Evolutionary conservation across 371 early-diverging fungal species (phyloP), one percentile per base, ranked within the genome.

Genomic region (Mortierella sp.): DNA sequence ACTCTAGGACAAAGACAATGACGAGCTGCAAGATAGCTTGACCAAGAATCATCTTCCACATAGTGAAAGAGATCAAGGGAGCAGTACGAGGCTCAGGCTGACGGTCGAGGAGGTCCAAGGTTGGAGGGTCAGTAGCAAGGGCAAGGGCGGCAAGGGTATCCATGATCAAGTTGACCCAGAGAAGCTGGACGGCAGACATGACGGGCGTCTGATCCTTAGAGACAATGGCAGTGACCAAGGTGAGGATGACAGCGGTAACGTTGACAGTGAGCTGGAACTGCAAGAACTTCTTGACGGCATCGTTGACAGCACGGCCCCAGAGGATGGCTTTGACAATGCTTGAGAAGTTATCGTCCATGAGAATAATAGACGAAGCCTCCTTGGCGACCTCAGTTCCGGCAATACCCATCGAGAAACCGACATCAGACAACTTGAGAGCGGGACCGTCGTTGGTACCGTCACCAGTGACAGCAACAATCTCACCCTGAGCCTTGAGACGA

Each of bases 121-220:
- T 92, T 11, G 95, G 95, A 8, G 91, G 88, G 75, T 95, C 95
- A 0, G 94, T 94, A 4, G 95, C 95, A 0, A 95, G 85, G 2
- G 93, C 94, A 11, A 95, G 77, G 24, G 96, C 94, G 13, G 92
- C 95, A 63, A 95, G 86, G 4, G 94, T 94, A 82, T 95, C 94
- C 94, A 95, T 95, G 58, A 94, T 93, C 71, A 95, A 77, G 76
- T 95, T 95, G 66, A 95, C 89, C 96, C 96, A 95, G 19, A 95
- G 83, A 8, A 95, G 86, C 74, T 94, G 94, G 5, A 94, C 92
- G 13, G 96, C 89, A n/a, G 92, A 90, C 68, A 95, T 79, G 14
- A 92, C 89, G 0, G 91, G 88, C 43, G 85, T 68, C 14, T 83
- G 88, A 41, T 91, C 85, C 0, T 85, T 71, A 37, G 85, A 87